Conservation (phyloP, 129 eudicot species). For the Chrysanthemum makinoi region DNA sequence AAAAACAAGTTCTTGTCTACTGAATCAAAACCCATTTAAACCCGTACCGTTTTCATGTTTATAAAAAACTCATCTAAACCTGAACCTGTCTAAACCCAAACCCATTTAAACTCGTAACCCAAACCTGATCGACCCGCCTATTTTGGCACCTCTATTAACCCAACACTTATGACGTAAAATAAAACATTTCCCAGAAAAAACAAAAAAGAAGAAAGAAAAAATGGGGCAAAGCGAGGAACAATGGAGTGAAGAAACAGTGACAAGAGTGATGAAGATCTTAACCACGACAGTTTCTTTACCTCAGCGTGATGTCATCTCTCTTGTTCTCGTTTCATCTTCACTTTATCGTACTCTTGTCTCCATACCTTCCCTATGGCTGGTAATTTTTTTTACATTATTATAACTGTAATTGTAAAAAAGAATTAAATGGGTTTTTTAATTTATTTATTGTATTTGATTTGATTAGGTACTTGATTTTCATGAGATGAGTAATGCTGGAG, state of each 20-base stretch:
- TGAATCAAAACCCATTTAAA: no score
- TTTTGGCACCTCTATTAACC: no score
- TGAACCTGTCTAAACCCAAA: no score
- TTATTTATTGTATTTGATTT: background rate
- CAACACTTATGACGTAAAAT: no score
- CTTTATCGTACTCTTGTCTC: slow-evolving; percentile 63
- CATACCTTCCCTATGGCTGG: slow-evolving; percentile 87
- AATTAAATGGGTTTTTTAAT: background rate
- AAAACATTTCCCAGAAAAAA: background rate
- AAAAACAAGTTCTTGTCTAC: no score
- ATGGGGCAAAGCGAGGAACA: slow-evolving; percentile 25
- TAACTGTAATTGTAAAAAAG: background rate
- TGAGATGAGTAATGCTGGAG: slow-evolving; percentile 76
- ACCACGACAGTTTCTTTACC: slow-evolving; percentile 48
- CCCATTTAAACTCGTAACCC: no score
- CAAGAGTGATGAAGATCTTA: slow-evolving; percentile 66
- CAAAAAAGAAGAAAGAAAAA: background rate
- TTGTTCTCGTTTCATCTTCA: slow-evolving; percentile 60
- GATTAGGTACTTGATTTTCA: slow-evolving; percentile 82
- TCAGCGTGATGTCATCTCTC: slow-evolving; percentile 75
- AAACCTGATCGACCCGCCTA: no score
- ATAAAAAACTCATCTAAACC: no score
- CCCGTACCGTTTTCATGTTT: no score
- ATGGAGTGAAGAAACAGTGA: slow-evolving; percentile 75
- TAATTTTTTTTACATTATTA: slow-evolving; percentile 14